Evolutionary conservation across 352 stramenopile genomes (phyloP).

Genomic region (Globisporangium spinosum): DNA sequence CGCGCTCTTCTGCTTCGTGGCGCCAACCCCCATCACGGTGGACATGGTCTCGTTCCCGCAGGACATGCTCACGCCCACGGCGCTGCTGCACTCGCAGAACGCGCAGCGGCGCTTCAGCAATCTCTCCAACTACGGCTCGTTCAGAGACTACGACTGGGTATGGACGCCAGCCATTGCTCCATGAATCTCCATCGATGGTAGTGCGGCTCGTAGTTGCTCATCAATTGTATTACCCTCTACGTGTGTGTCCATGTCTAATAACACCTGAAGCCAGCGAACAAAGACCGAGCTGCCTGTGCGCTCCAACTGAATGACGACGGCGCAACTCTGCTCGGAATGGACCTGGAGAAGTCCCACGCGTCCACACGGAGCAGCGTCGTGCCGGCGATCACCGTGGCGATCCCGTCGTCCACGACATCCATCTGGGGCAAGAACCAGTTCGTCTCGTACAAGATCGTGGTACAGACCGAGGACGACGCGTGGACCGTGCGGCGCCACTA

Average conservation of each 20-base stretch:
- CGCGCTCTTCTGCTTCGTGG: slow-evolving; percentile 44
- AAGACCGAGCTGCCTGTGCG: background rate
- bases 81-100: slow-evolving; percentile 44
- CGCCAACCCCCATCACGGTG: slow-evolving; percentile 43
- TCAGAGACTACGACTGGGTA: slow-evolving; percentile 40
- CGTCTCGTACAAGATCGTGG: slow-evolving; percentile 71
- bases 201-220: background rate
- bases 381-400: slow-evolving; percentile 45
- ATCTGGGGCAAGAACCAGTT: slow-evolving; percentile 74
- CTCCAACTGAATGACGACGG: background rate
- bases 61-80: slow-evolving; percentile 50
- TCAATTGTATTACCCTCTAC: background rate
- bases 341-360: slow-evolving; percentile 10
- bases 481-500: slow-evolving; percentile 68
- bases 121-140: slow-evolving; percentile 53
- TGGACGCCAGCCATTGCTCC: background rate
- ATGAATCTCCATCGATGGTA: background rate
- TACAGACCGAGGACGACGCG: slow-evolving; percentile 63
- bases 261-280: slow-evolving; percentile 1
- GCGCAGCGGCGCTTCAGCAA: slow-evolving; percentile 30
- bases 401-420: slow-evolving; percentile 59
- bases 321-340: background rate
- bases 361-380: slow-evolving; percentile 24
- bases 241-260: background rate
- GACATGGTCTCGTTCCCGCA: slow-evolving; percentile 47